Percentiles rank a stretch among this genome's conserved stretches.
These are phyloP conservation scores for Agastache rugosa DNA, from an alignment of 257 asterid genomes.

Conservation along the genomic window DNA sequence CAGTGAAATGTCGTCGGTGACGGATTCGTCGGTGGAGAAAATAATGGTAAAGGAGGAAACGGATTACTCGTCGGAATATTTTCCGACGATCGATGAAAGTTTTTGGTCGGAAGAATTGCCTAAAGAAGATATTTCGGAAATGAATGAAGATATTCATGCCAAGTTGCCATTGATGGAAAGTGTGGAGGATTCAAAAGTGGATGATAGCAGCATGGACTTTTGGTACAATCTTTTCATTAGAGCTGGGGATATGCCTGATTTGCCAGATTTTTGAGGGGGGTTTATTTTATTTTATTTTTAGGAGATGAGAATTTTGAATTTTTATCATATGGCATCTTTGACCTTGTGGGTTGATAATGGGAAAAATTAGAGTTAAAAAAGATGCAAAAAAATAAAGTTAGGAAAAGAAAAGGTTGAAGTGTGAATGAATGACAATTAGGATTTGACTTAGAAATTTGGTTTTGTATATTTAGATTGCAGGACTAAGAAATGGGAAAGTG, in stretches of 20 bases:
- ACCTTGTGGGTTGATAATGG: slow-evolving; percentile 7
- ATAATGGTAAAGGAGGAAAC: slow-evolving; percentile 41
- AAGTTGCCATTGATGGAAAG: slow-evolving; percentile 40
- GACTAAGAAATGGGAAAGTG: slow-evolving; percentile 9
- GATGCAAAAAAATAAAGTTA: neutral
- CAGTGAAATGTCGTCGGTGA: slow-evolving; percentile 68
- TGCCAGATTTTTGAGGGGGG: slow-evolving; percentile 62
- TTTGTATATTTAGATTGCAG: slow-evolving; percentile 36
- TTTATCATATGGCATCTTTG: slow-evolving; percentile 25
- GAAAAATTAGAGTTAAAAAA: neutral
- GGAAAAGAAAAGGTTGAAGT: neutral
- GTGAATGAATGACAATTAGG: slow-evolving; percentile 18
- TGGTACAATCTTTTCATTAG: slow-evolving; percentile 77
- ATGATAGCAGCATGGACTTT: slow-evolving; percentile 70
- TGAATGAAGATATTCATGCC: neutral
- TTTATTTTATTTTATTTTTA: slow-evolving; percentile 25
- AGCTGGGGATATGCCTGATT: slow-evolving; percentile 71
- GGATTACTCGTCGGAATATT: slow-evolving; percentile 52
- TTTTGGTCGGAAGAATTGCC: slow-evolving; percentile 67
- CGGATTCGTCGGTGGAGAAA: slow-evolving; percentile 42
- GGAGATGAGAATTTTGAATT: slow-evolving; percentile 34
- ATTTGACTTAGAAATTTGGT: slow-evolving; percentile 38
- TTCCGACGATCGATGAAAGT: slow-evolving; percentile 65
- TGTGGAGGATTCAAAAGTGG: slow-evolving; percentile 40
- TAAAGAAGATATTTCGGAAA: slow-evolving; percentile 24